phyloP scores from a whole-genome alignment of 148 eudicot genomes.

The Silene latifolia region DNA sequence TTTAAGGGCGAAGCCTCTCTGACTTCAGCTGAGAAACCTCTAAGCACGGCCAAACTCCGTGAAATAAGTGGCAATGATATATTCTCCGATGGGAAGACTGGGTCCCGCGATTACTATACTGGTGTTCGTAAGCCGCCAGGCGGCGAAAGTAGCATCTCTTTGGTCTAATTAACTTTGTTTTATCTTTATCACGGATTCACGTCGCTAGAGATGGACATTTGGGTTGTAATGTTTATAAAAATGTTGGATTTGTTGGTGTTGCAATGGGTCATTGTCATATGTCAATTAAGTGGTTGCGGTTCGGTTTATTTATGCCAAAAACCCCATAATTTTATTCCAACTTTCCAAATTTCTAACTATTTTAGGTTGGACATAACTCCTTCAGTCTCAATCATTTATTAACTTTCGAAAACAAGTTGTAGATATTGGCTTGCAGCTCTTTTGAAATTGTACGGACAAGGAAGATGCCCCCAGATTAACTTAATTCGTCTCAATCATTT shows the following conservation, averaged over 20 bases:
- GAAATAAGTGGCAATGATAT: constrained; percentile 89
- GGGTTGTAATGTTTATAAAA: constrained; percentile 41
- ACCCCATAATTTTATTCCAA: not conserved
- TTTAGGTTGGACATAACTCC: not conserved
- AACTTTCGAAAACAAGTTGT: no score
- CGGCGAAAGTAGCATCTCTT: constrained; percentile 90
- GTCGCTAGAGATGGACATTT: constrained; percentile 25
- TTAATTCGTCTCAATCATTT: no score
- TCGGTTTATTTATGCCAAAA: constrained; percentile 19
- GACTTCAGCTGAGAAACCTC: constrained; percentile 59
- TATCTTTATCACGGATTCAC: constrained; percentile 4
- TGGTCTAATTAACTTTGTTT: constrained; percentile 48
- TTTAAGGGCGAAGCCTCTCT: constrained; percentile 61
- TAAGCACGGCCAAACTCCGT: constrained; percentile 78
- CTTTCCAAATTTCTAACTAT: not conserved
- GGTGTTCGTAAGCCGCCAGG: constrained; percentile 99
- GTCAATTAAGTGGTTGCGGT: constrained; percentile 31
- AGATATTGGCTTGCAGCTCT: not conserved
- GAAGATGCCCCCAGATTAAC: not conserved
- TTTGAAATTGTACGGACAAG: not conserved
- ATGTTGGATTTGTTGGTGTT: constrained; percentile 22
- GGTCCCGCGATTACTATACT: constrained; percentile 75
- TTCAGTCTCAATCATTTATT: no score
- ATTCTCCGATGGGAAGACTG: constrained; percentile 81
- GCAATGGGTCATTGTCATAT: constrained; percentile 22